A percentile compares a stretch with the other conserved stretches of the same genome.
These are phyloP conservation scores for Pseudonitzschia pungens DNA, from an alignment of 108 stramenopile genomes.

Conservation along the genomic window DNA sequence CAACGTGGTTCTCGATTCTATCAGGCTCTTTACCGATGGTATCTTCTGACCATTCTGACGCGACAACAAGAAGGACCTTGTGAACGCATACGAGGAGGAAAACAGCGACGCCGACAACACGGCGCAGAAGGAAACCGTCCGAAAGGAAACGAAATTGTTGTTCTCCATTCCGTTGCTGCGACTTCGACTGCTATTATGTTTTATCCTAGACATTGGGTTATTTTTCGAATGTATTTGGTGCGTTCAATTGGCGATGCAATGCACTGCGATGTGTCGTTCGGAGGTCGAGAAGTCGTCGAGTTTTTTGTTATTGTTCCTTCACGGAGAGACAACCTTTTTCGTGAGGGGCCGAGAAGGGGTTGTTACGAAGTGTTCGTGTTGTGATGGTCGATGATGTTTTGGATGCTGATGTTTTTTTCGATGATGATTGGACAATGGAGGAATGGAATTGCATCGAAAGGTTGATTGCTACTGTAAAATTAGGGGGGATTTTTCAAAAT, in stretches of 20 bases:
- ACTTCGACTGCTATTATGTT: neutral
- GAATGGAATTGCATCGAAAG: neutral
- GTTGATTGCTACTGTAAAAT: too few relatives aligned
- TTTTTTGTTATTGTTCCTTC: too few relatives aligned
- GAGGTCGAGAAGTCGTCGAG: too few relatives aligned
- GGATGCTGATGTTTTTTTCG: neutral
- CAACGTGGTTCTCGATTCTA: neutral
- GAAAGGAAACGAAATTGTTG: neutral
- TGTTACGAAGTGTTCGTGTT: neutral
- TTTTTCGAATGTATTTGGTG: neutral
- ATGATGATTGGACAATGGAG: neutral
- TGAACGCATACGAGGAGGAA: neutral
- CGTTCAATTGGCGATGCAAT: too few relatives aligned
- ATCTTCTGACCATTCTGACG: too few relatives aligned
- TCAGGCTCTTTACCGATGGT: too few relatives aligned
- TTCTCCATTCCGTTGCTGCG: neutral
- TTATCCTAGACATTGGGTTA: neutral
- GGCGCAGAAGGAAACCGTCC: neutral
- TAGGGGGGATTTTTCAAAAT: too few relatives aligned
- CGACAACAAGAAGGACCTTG: slow-evolving; percentile 1
- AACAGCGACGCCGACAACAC: neutral
- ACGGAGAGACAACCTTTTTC: too few relatives aligned
- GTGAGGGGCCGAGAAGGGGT: too few relatives aligned
- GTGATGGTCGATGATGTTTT: neutral
- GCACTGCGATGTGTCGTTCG: too few relatives aligned